Evolutionary conservation across 129 eudicot species (phyloP).

Genomic region (Apium graveolens): DNA sequence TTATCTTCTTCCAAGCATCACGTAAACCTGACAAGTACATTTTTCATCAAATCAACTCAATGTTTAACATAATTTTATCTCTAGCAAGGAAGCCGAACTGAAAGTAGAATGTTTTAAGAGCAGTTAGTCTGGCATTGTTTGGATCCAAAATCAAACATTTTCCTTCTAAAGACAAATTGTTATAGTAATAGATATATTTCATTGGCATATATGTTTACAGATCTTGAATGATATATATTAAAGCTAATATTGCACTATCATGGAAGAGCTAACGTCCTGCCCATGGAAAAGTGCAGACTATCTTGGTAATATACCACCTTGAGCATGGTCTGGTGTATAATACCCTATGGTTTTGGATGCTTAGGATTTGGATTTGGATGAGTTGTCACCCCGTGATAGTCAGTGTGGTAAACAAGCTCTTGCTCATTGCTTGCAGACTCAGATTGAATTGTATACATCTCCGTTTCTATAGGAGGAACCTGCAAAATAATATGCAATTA

Average conservation of each 20-base stretch:
- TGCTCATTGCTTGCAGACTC: slow-evolving; percentile 1
- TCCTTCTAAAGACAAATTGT: background rate
- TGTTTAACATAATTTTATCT: background rate
- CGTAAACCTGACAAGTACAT: background rate
- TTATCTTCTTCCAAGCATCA: background rate
- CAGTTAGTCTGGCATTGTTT: background rate
- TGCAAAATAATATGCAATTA: slow-evolving; percentile 11
- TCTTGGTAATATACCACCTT: background rate
- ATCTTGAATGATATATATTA: slow-evolving; percentile 7
- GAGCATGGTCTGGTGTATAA: background rate
- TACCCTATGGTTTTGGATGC: slow-evolving; percentile 42
- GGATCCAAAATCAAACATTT: background rate
- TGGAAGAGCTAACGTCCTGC: background rate
- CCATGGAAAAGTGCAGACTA: background rate
- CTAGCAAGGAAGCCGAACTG: background rate
- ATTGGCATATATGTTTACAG: slow-evolving; percentile 6
- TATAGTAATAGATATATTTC: background rate
- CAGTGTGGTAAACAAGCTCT: slow-evolving; percentile 20
- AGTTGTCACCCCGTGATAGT: slow-evolving; percentile 22
- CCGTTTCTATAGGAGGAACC: background rate
- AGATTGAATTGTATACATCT: background rate
- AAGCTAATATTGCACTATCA: slow-evolving; percentile 14
- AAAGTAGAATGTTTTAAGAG: background rate
- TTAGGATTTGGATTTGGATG: slow-evolving; percentile 40
- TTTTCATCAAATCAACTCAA: background rate